Base-by-base conservation (phyloP, 2,329 filamentous ascomycete genomes). In the Diaporthe batatas region DNA sequence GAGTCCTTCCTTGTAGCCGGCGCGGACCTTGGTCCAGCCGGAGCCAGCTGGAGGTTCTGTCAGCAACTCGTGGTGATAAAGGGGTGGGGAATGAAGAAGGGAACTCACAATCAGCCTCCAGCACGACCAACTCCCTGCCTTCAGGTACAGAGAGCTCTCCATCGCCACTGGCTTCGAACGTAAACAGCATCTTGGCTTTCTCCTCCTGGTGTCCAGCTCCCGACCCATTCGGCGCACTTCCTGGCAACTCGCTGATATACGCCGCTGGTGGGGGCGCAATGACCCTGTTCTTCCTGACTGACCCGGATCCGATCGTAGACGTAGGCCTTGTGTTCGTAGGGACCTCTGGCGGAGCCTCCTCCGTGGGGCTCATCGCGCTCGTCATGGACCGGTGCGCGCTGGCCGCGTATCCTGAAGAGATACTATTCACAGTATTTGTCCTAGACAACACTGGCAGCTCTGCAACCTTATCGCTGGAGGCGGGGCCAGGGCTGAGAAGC, bases 1-100 rank as follows among this genome's bases (percentile, higher is more conserved):
- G 34, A 98, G 88, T 49, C 96, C 96, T 83, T 96, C 92, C 76
- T 91, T 91, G 76, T 88, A 89, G 23, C 92, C 93, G 44, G 89
- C 88, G 68, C 93, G 92, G 73, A 99, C 91, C 81, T 93, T 96
- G 77, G 94, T 89, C 96, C 96, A 99, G 54, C 96, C 96, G 53
- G 92, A 91, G 73, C 96, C 96, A 82, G 97, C 96, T 98, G 77
- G 39, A 39, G 65, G 64, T 32, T 34, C 55, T 76, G 84, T 82
- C 76, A 78, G 79, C 68, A 69, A 69, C 29, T 44, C 29, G 2
- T 3, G 4, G 74, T 73, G 6, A 10, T 4, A 64, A 16, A 4
- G 34, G 11, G 18, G 72, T 34, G 57, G 25, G 32, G 36, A 23
- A n/a, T 11, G 6, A 36, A 25, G 1, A 23, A 34, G n/a, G 47